A percentile compares a stretch with the other conserved stretches of the same genome.
These are phyloP conservation scores for Prunus davidiana DNA, from an alignment of 306 rosid genomes.

Conservation along the genomic window DNA sequence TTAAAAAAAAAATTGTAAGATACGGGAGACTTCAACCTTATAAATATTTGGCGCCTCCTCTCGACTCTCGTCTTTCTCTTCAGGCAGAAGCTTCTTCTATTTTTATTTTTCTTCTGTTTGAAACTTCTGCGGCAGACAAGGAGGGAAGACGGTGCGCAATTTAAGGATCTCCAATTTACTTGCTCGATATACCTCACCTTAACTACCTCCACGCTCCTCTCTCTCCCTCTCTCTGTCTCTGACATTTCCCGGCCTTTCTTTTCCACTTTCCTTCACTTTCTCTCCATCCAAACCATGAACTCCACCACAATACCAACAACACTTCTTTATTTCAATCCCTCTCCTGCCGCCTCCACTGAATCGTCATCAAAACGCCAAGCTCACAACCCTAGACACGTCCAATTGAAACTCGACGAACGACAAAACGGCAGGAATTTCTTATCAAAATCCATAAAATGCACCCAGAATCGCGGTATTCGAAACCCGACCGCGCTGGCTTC, in stretches of 20 bases:
- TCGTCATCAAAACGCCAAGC: background rate
- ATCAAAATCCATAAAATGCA: conserved; percentile 12
- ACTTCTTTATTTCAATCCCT: background rate
- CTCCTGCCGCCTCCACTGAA: background rate
- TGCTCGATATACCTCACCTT: background rate
- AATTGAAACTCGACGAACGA: background rate
- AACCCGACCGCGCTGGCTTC: conserved; percentile 8
- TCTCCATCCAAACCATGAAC: conserved; percentile 33
- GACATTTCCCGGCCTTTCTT: background rate
- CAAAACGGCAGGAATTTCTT: background rate
- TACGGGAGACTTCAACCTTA: background rate
- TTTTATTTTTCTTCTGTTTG: background rate
- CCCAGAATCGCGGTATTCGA: background rate
- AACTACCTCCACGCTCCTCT: background rate
- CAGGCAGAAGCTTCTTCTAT: background rate
- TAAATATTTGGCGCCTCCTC: background rate
- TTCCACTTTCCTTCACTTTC: conserved; percentile 9
- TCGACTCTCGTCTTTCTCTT: background rate
- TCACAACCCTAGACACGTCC: background rate
- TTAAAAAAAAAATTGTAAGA: background rate
- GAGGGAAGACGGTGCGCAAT: background rate
- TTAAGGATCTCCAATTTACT: conserved; percentile 8
- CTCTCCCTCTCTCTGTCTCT: background rate
- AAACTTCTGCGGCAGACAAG: background rate
- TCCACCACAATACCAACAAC: background rate